Conservation (phyloP, 2,329 filamentous ascomycete genomes). For the Cladobotryum mycophilum region DNA sequence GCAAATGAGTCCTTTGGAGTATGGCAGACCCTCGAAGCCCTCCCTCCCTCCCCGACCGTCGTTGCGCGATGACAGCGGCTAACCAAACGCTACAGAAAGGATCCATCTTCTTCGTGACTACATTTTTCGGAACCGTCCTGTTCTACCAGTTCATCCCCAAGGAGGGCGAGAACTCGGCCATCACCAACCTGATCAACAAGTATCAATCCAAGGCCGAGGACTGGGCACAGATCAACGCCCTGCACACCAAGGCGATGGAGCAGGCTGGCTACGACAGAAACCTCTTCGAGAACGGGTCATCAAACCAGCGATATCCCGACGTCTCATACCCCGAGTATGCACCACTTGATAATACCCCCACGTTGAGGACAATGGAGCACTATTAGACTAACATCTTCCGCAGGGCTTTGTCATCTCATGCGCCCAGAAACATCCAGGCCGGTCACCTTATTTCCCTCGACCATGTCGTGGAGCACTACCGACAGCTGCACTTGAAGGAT, state of each 20-base stretch:
- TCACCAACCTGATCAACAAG: constrained; percentile 41
- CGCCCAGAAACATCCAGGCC: constrained; percentile 47
- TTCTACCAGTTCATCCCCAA: constrained; percentile 45
- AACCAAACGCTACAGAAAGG: constrained; percentile 33
- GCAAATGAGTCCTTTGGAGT: constrained; percentile 53
- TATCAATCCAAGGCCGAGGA: constrained; percentile 41
- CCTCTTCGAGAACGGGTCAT: constrained; percentile 41
- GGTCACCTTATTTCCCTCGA: constrained; percentile 50
- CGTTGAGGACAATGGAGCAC: not conserved
- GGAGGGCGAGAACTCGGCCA: constrained; percentile 43
- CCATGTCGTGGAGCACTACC: constrained; percentile 52
- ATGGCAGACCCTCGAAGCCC: constrained; percentile 26
- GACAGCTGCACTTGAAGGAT: constrained; percentile 46
- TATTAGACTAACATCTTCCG: not conserved
- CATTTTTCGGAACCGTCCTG: constrained; percentile 38
- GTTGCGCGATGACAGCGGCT: constrained; percentile 3
- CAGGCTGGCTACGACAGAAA: constrained; percentile 54
- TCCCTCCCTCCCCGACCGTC: not conserved
- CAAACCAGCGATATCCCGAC: constrained; percentile 42
- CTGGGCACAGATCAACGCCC: constrained; percentile 47
- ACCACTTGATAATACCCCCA: not conserved
- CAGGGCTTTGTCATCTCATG: constrained; percentile 46
- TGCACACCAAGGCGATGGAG: constrained; percentile 46
- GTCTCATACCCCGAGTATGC: constrained; percentile 53
- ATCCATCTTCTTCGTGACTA: constrained; percentile 41